phyloP scores from a whole-genome alignment of 1,284 basidiomycete species.

The Xerocomus cyaneibrunnescens region DNA sequence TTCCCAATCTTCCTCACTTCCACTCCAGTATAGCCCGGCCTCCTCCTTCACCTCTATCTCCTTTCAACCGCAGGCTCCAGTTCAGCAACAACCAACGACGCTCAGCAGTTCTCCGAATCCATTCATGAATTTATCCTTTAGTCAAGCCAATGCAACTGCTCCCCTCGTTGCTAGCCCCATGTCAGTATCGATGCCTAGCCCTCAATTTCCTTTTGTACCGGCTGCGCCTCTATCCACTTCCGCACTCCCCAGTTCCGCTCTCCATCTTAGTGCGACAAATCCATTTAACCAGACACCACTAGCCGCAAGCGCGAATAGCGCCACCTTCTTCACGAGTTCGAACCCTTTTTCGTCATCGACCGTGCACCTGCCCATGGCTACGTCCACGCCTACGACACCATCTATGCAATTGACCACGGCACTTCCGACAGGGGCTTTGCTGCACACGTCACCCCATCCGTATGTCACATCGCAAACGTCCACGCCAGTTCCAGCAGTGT shows the following conservation, averaged over 20 bases:
- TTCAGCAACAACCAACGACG: slow-evolving; percentile 12
- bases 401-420: slow-evolving; percentile 5
- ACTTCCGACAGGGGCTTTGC: slow-evolving; percentile 5
- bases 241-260: slow-evolving; percentile 15
- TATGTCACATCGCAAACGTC: slow-evolving; percentile 4
- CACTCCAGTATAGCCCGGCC: slow-evolving; percentile 46
- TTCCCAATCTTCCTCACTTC: slow-evolving; percentile 49
- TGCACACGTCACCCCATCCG: slow-evolving; percentile 9
- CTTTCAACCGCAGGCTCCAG: slow-evolving; percentile 9
- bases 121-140: slow-evolving; percentile 18
- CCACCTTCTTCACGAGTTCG: slow-evolving; percentile 2
- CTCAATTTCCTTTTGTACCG: slow-evolving; percentile 11
- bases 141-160: slow-evolving; percentile 2
- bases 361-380: slow-evolving; percentile 3
- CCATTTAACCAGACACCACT: slow-evolving; percentile 20
- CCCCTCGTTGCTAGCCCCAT: slow-evolving; percentile 8
- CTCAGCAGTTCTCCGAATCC: slow-evolving; percentile 18
- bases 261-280: slow-evolving; percentile 15
- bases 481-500: not conserved
- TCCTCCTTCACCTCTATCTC: slow-evolving; percentile 5
- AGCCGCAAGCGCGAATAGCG: not conserved
- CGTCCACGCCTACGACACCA: slow-evolving; percentile 13
- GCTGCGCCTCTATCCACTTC: slow-evolving; percentile 16
- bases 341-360: slow-evolving; percentile 20
- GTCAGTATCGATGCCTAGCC: not conserved